A percentile compares a stretch with the other conserved stretches of the same genome.
These are phyloP conservation scores for Tetrapisispora iriomotensis DNA, from an alignment of 805 yeast genomes.

Conservation along the genomic window DNA sequence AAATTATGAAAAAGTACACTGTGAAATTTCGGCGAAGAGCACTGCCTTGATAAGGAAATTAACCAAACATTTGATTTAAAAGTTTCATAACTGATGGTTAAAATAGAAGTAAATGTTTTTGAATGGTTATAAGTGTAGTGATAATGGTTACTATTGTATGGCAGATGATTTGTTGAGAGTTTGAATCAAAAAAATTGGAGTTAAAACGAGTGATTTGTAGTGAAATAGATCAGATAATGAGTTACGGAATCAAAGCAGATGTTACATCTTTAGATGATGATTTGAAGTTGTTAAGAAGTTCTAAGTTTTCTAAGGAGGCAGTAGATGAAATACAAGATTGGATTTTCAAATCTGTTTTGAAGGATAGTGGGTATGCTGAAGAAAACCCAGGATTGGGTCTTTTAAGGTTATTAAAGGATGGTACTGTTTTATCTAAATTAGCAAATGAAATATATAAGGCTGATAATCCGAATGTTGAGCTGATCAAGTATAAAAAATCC, in stretches of 20 bases:
- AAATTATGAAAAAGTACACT: too few relatives aligned
- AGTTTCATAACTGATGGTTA: too few relatives aligned
- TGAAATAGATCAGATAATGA: conserved; percentile 8
- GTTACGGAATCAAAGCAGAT: conserved; percentile 28
- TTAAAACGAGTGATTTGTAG: too few relatives aligned
- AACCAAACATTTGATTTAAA: too few relatives aligned
- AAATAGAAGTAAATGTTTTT: too few relatives aligned
- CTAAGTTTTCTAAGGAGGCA: conserved; percentile 38
- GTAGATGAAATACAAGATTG: conserved; percentile 42
- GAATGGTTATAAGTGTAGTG: too few relatives aligned
- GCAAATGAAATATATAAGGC: conserved; percentile 32
- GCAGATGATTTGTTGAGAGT: too few relatives aligned
- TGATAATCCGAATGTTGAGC: conserved; percentile 27
- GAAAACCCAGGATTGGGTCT: conserved; percentile 37
- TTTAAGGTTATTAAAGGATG: conserved; percentile 50
- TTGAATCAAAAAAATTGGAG: neutral
- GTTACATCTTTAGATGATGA: conserved; percentile 60
- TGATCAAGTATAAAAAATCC: conserved; percentile 45
- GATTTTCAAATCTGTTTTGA: conserved; percentile 37
- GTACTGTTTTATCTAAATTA: conserved; percentile 41
- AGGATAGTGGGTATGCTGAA: conserved; percentile 19
- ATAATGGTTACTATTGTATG: too few relatives aligned
- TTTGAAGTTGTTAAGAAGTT: conserved; percentile 38
- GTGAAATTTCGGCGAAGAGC: too few relatives aligned
- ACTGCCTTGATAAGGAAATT: too few relatives aligned